These are phyloP conservation scores for Flaveria sonorensis DNA, from an alignment of 129 eudicot species.

Conservation along the genomic window DNA sequence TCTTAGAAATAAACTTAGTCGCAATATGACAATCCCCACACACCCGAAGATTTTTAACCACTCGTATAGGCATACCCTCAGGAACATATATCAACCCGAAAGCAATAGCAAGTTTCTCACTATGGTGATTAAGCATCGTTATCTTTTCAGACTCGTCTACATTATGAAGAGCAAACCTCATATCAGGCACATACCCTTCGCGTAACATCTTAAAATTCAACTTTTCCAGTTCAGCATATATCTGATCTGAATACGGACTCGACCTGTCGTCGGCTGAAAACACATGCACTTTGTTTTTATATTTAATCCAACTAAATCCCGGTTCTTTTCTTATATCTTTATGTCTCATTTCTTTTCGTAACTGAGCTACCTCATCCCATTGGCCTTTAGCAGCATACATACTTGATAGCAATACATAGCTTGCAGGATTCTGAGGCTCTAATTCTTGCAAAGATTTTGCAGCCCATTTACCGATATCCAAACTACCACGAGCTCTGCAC, in stretches of 20 bases:
- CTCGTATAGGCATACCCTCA: constrained; percentile 57
- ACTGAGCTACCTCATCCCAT: constrained; percentile 80
- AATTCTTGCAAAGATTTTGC: constrained; percentile 71
- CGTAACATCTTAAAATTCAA: constrained; percentile 56
- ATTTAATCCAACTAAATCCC: constrained; percentile 94
- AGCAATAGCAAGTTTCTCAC: constrained; percentile 94
- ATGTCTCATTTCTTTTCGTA: constrained; percentile 70
- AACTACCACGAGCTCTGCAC: constrained; percentile 61
- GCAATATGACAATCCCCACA: constrained; percentile 91
- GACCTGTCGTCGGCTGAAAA: constrained; percentile 97
- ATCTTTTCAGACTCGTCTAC: constrained; percentile 76
- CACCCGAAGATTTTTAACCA: constrained; percentile 84
- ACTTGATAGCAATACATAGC: constrained; percentile 72
- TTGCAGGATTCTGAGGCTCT: constrained; percentile 85
- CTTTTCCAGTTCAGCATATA: constrained; percentile 65
- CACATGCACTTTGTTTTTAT: constrained; percentile 70
- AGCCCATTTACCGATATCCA: constrained; percentile 87
- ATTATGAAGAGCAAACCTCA: constrained; percentile 72
- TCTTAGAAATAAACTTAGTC: constrained; percentile 79
- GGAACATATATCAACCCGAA: constrained; percentile 85
- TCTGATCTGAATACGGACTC: constrained; percentile 58
- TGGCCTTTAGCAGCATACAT: constrained; percentile 76
- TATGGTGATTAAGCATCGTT: constrained; percentile 78
- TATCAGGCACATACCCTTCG: constrained; percentile 85
- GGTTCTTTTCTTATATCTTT: constrained; percentile 81